Base-by-base conservation (phyloP, 306 rosid genomes). In the Casuarina equisetifolia region DNA sequence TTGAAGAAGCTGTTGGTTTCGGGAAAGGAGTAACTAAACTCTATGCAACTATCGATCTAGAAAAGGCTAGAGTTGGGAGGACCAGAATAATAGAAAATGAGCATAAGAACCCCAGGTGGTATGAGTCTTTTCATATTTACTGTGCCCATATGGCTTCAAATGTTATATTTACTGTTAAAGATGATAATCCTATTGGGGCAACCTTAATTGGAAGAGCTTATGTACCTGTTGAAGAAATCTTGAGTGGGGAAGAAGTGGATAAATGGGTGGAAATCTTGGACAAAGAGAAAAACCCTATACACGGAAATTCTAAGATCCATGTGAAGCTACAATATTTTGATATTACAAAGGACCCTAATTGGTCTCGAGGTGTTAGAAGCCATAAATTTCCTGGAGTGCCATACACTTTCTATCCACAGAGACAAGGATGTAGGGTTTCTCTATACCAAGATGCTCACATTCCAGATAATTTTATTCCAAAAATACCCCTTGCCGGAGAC, bases 51-150 rank as follows among this genome's bases (percentile, higher is more conserved):
- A 75, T 90, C 63, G 96, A 90, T 88, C 79, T 90, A 81, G 92
- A 88, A 80, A 90, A 90, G 84, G 96, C 96, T 75, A 90, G 96
- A 82, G 96, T 86, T 2, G 96, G 96, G 76, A 86, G 86, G 88
- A 90, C 96, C 6, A 84, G 96, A 74, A 85, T 78, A n/a, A 35
- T 90, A 17, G 91, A 88, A 85, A 83, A 83, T 20, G 92, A 88
- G 70, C 81, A 67, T 58, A 64, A 81, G 74, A 88, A 90, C 72
- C 96, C 96, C 10, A 86, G 36, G 81, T 90, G 96, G 96, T 71
- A 83, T 0, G 96, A 90, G 82, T 86, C 96, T 42, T 90, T 90
- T 76, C 96, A 90, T 85, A 86, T 90, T 64, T 90, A 90, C 66
- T 90, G 96, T 71, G 92, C 85, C 63, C 96, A 90, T 78, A 1